Percentiles rank a stretch among this genome's conserved stretches.
Evolutionary conservation across 345 rosid species (phyloP).

Genomic region (Raphanus sativus): DNA sequence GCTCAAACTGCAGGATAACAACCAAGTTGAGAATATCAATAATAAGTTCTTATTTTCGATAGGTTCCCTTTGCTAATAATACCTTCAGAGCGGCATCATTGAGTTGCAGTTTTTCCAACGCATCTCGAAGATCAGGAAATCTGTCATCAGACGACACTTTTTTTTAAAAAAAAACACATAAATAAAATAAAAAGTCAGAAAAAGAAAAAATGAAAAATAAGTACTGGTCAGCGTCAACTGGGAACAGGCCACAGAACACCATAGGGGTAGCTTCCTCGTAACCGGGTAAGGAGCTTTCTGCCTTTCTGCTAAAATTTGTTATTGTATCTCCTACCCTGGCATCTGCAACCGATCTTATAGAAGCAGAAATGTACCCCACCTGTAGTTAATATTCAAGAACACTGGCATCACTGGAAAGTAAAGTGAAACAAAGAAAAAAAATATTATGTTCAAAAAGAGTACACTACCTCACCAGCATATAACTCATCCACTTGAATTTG

Average conservation of each 20-base stretch:
- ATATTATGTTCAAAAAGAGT: slow-evolving; percentile 22
- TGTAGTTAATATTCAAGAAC: slow-evolving; percentile 34
- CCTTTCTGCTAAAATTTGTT: slow-evolving; percentile 65
- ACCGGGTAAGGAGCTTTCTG: slow-evolving; percentile 82
- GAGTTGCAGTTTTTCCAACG: slow-evolving; percentile 92
- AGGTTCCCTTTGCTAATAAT: not conserved
- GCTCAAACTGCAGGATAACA: slow-evolving; percentile 73
- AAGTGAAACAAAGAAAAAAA: too few species aligned
- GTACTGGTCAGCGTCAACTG: slow-evolving; percentile 99
- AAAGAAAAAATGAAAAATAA: slow-evolving; percentile 17
- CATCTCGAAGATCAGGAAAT: slow-evolving; percentile 93
- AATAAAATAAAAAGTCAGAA: slow-evolving; percentile 17
- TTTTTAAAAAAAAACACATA: slow-evolving; percentile 18
- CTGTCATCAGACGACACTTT: slow-evolving; percentile 44
- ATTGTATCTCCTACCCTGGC: slow-evolving; percentile 98
- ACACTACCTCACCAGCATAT: slow-evolving; percentile 94
- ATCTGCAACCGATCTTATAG: slow-evolving; percentile 94
- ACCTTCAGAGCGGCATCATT: slow-evolving; percentile 98
- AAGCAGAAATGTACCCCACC: slow-evolving; percentile 98
- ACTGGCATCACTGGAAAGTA: slow-evolving; percentile 8
- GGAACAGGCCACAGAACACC: slow-evolving; percentile 98
- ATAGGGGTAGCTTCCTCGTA: slow-evolving; percentile 97
- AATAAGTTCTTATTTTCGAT: too few species aligned
- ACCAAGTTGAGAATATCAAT: slow-evolving; percentile 8
- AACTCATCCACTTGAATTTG: slow-evolving; percentile 89